Percentiles rank a stretch among this genome's conserved stretches.
These are phyloP conservation scores for Daldinia eschscholtzii DNA, from an alignment of 2,329 filamentous ascomycete genomes.

Conservation along the genomic window DNA sequence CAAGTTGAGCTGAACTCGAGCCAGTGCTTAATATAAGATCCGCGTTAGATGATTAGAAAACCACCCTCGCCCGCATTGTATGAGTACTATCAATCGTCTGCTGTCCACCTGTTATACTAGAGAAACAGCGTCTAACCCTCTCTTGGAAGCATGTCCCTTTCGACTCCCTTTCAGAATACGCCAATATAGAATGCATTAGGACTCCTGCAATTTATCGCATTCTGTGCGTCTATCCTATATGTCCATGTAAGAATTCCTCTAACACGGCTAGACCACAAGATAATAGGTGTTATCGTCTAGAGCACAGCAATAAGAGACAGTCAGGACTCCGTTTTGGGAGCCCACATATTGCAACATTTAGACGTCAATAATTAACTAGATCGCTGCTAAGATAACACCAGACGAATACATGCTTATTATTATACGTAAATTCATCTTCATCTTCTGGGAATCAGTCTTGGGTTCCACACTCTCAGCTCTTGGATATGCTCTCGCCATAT, in stretches of 20 bases:
- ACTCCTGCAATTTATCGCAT: neutral
- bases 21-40: no score
- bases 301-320: neutral
- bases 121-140: neutral
- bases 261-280: neutral
- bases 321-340: neutral
- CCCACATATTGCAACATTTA: neutral
- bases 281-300: neutral
- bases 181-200: neutral
- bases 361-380: neutral
- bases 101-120: no score
- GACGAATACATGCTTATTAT: neutral
- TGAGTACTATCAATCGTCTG: no score
- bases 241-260: neutral
- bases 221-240: neutral
- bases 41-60: no score
- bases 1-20: no score
- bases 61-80: no score
- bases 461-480: constrained; percentile 38
- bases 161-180: neutral
- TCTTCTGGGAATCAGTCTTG: constrained; percentile 25
- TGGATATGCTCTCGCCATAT: constrained; percentile 48
- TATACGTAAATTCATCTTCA: constrained; percentile 4
- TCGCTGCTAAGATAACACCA: neutral
- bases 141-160: neutral